These are phyloP conservation scores for Aspergillus fischeri DNA, from an alignment of 2,329 filamentous ascomycete species.

Conservation along the genomic window DNA sequence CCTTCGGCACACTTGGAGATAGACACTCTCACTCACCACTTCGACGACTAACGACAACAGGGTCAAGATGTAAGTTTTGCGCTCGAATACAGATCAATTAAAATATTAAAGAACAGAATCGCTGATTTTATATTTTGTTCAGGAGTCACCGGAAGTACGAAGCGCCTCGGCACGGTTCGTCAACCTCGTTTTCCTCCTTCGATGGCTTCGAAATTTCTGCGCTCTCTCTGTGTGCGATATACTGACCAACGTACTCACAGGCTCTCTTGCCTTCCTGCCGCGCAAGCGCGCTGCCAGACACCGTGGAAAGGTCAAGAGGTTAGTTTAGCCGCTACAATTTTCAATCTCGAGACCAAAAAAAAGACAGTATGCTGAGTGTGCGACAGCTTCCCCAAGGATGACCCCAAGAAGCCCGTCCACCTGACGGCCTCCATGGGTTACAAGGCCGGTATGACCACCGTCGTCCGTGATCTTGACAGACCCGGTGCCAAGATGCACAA, in stretches of 20 bases:
- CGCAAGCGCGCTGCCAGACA: constrained; percentile 92
- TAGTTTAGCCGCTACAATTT: constrained; percentile 38
- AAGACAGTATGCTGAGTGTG: constrained; percentile 27
- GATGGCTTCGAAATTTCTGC: constrained; percentile 30
- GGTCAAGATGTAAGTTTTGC: constrained; percentile 44
- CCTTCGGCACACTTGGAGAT: constrained; percentile 33
- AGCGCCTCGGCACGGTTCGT: constrained; percentile 92
- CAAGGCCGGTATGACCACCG: constrained; percentile 99
- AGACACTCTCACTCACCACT: constrained; percentile 40
- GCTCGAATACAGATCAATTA: not conserved
- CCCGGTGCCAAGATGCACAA: constrained; percentile 99
- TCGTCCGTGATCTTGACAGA: constrained; percentile 98
- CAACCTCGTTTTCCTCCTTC: constrained; percentile 61
- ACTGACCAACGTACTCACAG: constrained; percentile 34
- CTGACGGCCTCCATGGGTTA: constrained; percentile 97
- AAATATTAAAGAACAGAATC: constrained; percentile 13
- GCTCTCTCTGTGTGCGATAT: constrained; percentile 26
- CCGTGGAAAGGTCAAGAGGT: constrained; percentile 98
- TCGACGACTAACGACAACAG: constrained; percentile 47
- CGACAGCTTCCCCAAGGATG: constrained; percentile 96
- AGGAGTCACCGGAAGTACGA: constrained; percentile 66
- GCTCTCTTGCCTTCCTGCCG: constrained; percentile 78
- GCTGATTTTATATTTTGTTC: constrained; percentile 24
- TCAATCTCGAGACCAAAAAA: constrained; percentile 10
- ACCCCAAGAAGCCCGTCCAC: constrained; percentile 99